These are phyloP conservation scores for Ceratocystis papillata DNA, from an alignment of 2,329 filamentous ascomycete species.

Conservation along the genomic window DNA sequence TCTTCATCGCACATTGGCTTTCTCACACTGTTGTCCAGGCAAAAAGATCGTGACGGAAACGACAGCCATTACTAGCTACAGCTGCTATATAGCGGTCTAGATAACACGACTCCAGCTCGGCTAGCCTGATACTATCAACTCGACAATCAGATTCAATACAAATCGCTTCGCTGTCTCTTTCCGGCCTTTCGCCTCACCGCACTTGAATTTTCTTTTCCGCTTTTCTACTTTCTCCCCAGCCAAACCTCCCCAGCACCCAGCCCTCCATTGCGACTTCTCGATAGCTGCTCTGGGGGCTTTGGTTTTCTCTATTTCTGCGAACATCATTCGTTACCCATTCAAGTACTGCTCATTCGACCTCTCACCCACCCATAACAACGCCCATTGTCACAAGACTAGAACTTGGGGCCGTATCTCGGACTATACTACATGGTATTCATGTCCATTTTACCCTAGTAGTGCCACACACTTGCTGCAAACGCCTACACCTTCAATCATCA, in stretches of 20 bases:
- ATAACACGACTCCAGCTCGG: background rate
- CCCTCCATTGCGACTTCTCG: background rate
- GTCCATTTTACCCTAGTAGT: background rate
- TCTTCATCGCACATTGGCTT: no score
- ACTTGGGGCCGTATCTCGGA: background rate
- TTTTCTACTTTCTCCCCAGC: background rate
- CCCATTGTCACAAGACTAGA: background rate
- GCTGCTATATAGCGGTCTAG: no score
- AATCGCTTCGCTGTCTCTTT: constrained; percentile 8
- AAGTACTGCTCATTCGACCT: background rate
- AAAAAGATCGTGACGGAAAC: no score
- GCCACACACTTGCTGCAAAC: constrained; percentile 1
- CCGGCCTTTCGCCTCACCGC: background rate
- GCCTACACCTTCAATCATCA: background rate
- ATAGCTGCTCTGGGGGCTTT: background rate
- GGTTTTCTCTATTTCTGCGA: background rate
- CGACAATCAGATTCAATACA: background rate
- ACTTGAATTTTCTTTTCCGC: background rate
- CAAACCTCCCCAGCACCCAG: background rate
- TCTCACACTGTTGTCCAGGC: no score
- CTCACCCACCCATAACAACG: background rate
- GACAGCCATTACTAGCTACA: no score
- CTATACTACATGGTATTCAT: background rate
- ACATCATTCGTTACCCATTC: background rate
- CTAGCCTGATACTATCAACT: background rate